These are phyloP conservation scores for Apiospora marii DNA, from an alignment of 2,329 filamentous ascomycete genomes.

Conservation along the genomic window DNA sequence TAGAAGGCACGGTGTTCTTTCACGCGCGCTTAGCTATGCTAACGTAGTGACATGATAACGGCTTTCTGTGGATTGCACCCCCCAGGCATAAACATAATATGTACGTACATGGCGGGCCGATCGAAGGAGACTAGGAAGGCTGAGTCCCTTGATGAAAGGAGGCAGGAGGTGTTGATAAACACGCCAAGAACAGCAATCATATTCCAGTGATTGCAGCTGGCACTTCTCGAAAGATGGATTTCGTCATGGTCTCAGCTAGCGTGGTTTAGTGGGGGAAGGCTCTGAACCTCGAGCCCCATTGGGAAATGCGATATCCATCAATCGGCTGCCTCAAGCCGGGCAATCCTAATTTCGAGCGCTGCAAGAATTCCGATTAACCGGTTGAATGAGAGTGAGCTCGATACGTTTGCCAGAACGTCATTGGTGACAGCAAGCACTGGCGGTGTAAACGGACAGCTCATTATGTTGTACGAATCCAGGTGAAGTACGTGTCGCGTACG, in stretches of 20 bases:
- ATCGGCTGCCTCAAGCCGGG: background rate
- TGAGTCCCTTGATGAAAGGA: background rate
- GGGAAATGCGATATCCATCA: conserved; percentile 21
- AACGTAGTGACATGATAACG: background rate
- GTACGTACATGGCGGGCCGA: background rate
- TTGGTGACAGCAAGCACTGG: background rate
- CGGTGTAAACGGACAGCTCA: background rate
- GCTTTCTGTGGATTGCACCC: background rate
- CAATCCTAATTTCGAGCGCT: conserved; percentile 6
- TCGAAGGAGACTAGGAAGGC: background rate
- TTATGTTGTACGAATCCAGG: background rate
- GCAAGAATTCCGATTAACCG: conserved; percentile 1
- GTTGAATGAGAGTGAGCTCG: background rate
- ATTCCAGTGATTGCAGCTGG: background rate
- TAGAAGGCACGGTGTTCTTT: background rate
- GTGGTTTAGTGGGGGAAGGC: background rate
- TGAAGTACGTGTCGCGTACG: background rate
- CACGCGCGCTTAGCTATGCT: background rate
- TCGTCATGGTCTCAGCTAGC: conserved; percentile 5
- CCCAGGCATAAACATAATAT: background rate
- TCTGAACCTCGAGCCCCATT: background rate
- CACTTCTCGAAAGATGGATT: background rate
- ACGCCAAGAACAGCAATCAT: conserved; percentile 15
- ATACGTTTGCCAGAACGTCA: background rate
- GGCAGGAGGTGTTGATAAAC: background rate